Evolutionary conservation across 1,139 yeast species (phyloP).

Genomic region (Hansenula anomala): DNA sequence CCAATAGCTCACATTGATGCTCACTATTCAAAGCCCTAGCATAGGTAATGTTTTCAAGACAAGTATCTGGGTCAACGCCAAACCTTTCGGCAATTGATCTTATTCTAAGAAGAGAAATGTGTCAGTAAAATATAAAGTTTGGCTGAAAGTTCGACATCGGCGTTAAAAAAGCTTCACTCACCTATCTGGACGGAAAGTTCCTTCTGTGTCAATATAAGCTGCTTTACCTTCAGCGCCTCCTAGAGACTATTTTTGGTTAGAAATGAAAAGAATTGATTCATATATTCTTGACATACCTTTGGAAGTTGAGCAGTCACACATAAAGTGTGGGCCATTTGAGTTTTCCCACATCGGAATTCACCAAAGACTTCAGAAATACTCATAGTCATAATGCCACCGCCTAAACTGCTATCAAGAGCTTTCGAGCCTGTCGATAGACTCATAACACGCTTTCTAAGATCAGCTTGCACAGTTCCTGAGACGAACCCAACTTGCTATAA

Average conservation of each 20-base stretch:
- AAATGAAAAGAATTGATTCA: background rate
- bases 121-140: too few relatives aligned
- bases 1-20: conserved; percentile 55
- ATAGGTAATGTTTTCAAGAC: conserved; percentile 49
- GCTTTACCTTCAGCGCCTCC: conserved; percentile 65
- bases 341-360: conserved; percentile 58
- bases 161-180: conserved; percentile 8
- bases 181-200: conserved; percentile 52
- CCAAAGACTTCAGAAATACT: conserved; percentile 61
- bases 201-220: conserved; percentile 58
- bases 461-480: conserved; percentile 48
- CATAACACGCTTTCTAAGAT: conserved; percentile 41
- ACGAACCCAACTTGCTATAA: conserved; percentile 41
- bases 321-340: conserved; percentile 55
- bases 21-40: conserved; percentile 59
- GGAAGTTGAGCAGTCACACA: conserved; percentile 59
- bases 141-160: too few relatives aligned
- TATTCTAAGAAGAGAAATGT: conserved; percentile 38
- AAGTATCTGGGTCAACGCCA: conserved; percentile 48
- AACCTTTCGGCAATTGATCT: conserved; percentile 49
- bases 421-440: conserved; percentile 51
- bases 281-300: conserved; percentile 22
- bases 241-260: conserved; percentile 22
- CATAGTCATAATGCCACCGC: conserved; percentile 60
- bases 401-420: conserved; percentile 47